Evolutionary conservation across 2,329 filamentous ascomycete species (phyloP), one percentile per base, ranked within the genome.

Genomic region (Nemania bipapillata): DNA sequence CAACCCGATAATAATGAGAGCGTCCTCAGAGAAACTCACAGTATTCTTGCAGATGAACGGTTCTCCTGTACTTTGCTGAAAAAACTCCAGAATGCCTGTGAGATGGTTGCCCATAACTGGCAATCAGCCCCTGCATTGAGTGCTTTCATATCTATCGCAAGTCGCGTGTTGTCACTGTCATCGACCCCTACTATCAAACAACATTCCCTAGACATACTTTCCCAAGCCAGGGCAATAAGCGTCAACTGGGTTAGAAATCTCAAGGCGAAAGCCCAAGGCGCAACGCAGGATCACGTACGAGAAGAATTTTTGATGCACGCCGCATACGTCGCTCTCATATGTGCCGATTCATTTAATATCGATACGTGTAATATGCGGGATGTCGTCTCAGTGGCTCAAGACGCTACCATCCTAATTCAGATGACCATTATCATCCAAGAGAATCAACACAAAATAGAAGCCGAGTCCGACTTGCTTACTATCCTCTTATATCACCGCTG

Each of bases 401-500:
- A 69, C 12, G 63, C 60, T 28, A 60, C 67, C 2, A 67, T 64
- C 4, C 56, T 69, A n/a, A 50, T 67, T 11, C 67, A 67, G 45
- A 30, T 64, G 63, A 6, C 63, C 17, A 69, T 69, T 22, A 9
- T 64, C 2, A 67, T 67, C 35, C 67, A 69, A 50, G 67, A 66
- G 47, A 63, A 63, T 0, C 50, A 17, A 47, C n/a, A 47, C 17
- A 47, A 24, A n/a, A 45, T n/a, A n/a, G n/a, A 15, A 47, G 4
- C 8, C 20, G 4, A 47, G 22, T 22, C 15, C 4, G n/a, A 47
- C 3, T 22, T n/a, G 22, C 42, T 47, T 3, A 15, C 42, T 9
- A 6, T 11, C 15, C 42, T 47, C 3, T 47, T 47, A 47, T 47
- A 47, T 15, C 42, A 11, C 7, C 45, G 45, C 2, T 49, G 20